These are phyloP conservation scores for Gossypium rotundifolium DNA, from an alignment of 345 rosid genomes.

Conservation along the genomic window DNA sequence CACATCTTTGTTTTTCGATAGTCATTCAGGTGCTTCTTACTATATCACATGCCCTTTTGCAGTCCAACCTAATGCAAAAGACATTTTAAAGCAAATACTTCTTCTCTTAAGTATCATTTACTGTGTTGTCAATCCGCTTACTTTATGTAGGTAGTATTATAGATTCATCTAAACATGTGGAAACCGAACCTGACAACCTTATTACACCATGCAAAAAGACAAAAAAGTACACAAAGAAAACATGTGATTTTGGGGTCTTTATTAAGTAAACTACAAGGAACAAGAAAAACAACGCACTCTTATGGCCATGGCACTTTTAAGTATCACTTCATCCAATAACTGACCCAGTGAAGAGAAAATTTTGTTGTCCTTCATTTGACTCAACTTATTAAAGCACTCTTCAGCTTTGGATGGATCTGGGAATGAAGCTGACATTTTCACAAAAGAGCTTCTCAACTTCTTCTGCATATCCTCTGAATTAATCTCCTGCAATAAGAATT, in stretches of 20 bases:
- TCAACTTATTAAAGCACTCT: constrained; percentile 59
- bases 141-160: background rate
- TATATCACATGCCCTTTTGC: background rate
- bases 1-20: background rate
- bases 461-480: constrained; percentile 45
- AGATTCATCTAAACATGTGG: background rate
- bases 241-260: background rate
- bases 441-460: constrained; percentile 35
- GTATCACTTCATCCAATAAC: constrained; percentile 46
- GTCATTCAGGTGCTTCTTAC: background rate
- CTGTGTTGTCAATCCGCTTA: background rate
- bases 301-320: constrained; percentile 29
- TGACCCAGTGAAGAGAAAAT: constrained; percentile 46
- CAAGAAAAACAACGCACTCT: constrained; percentile 37
- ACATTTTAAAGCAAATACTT: background rate
- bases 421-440: constrained; percentile 73
- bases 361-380: constrained; percentile 51
- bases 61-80: background rate
- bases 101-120: background rate
- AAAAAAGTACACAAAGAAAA: background rate
- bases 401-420: constrained; percentile 71
- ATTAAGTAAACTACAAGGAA: constrained; percentile 3
- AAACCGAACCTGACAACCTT: background rate
- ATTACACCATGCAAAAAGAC: background rate
- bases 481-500: constrained; percentile 41